Evolutionary conservation across 169 alveolate genomes (phyloP).

Genomic region (Theileria sp.): DNA sequence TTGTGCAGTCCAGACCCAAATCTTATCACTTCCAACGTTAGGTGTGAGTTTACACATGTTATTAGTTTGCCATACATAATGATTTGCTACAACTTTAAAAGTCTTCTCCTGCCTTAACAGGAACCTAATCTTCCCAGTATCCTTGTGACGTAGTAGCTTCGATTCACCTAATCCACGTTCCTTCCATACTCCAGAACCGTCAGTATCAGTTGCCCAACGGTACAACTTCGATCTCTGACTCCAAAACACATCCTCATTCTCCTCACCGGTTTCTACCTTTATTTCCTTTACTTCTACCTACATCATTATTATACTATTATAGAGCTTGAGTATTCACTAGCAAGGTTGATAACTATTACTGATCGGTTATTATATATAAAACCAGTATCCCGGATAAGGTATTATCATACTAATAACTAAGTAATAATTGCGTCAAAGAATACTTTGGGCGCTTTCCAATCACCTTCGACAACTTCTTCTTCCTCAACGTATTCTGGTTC

Average conservation of each 20-base stretch:
- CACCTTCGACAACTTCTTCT: constrained; percentile 83
- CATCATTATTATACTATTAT: neutral
- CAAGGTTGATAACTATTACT: neutral
- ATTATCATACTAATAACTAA: neutral
- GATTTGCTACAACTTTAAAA: constrained; percentile 93
- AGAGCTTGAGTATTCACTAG: too few relatives aligned
- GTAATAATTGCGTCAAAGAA: neutral
- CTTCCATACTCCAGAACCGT: constrained; percentile 92
- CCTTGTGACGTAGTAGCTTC: constrained; percentile 90
- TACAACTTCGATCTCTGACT: constrained; percentile 90
- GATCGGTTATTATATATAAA: neutral
- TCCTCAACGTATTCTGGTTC: constrained; percentile 45
- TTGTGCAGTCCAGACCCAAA: constrained; percentile 93
- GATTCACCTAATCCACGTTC: constrained; percentile 97
- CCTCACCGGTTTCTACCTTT: constrained; percentile 93
- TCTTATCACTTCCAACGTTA: constrained; percentile 94
- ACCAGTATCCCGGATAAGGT: neutral
- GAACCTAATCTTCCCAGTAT: constrained; percentile 87
- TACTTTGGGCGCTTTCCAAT: constrained; percentile 85
- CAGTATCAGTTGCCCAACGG: constrained; percentile 84
- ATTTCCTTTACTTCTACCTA: constrained; percentile 91
- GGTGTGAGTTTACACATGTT: constrained; percentile 91
- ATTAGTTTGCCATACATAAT: constrained; percentile 73
- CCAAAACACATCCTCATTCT: constrained; percentile 93
- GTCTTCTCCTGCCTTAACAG: constrained; percentile 95